Conservation (phyloP, 441 rosid genomes). For the Corymbia calophylla region DNA sequence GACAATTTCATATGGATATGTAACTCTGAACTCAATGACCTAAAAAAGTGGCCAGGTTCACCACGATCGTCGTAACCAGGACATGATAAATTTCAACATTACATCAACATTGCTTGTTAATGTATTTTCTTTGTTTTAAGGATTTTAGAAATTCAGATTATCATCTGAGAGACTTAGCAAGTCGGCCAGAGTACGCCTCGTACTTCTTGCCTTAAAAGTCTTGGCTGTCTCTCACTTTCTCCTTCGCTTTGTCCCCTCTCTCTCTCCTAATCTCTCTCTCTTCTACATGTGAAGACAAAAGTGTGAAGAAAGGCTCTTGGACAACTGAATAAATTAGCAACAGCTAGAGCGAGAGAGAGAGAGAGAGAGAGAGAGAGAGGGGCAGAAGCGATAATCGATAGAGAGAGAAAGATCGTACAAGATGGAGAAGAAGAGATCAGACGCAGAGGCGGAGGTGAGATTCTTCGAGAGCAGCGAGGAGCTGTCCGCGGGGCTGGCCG, state of each 20-base stretch:
- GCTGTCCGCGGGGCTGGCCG: constrained; percentile 18
- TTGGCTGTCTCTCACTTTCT: not conserved
- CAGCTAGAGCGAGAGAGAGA: not conserved
- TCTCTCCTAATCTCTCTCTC: not conserved
- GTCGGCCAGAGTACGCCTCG: not conserved
- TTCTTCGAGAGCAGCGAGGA: constrained; percentile 28
- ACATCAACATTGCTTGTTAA: not conserved
- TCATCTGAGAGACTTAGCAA: not conserved
- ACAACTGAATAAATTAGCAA: not conserved
- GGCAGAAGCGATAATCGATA: not conserved
- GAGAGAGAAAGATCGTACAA: not conserved
- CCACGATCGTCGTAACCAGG: not conserved
- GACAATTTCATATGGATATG: not conserved
- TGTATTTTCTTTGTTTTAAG: not conserved
- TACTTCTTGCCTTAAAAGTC: not conserved
- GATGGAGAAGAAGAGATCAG: not conserved
- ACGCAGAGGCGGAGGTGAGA: not conserved
- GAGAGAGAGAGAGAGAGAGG: not conserved
- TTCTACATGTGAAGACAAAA: not conserved
- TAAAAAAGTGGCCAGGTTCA: too few species aligned
- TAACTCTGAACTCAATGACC: not conserved
- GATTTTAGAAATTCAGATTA: not conserved
- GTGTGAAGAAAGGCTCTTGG: not conserved
- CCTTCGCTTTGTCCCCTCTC: not conserved
- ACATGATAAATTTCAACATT: not conserved